phyloP scores from a whole-genome alignment of 768 basidiomycete species.

The Mycena olivaceomarginata region DNA sequence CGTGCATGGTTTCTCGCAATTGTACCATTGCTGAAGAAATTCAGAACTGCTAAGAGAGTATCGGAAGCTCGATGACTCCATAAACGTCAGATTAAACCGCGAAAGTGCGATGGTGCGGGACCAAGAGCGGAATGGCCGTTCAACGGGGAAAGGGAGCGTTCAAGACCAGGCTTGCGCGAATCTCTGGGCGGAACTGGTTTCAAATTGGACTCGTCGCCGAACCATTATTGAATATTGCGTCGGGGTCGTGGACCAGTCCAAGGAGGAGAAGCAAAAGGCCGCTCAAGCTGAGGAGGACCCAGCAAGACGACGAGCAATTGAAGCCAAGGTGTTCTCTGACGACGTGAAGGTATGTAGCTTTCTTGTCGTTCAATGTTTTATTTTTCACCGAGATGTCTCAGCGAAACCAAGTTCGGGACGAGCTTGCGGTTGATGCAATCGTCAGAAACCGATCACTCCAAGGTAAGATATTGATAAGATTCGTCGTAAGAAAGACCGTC shows the following conservation, averaged over 20 bases:
- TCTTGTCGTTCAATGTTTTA: background rate
- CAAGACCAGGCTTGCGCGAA: slow-evolving; percentile 86
- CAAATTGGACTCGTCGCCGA: slow-evolving; percentile 83
- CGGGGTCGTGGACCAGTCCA: slow-evolving; percentile 78
- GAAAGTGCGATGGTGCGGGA: slow-evolving; percentile 87
- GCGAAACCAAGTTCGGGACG: slow-evolving; percentile 86
- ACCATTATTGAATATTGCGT: slow-evolving; percentile 88
- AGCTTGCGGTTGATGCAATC: slow-evolving; percentile 83
- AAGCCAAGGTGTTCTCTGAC: slow-evolving; percentile 76
- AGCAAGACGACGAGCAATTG: slow-evolving; percentile 66
- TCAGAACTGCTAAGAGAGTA: slow-evolving; percentile 90
- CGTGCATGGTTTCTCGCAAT: background rate
- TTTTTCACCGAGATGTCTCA: slow-evolving; percentile 51
- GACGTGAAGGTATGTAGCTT: slow-evolving; percentile 78
- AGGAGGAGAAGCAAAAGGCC: slow-evolving; percentile 71
- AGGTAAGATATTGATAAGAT: slow-evolving; percentile 76
- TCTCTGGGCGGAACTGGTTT: slow-evolving; percentile 82
- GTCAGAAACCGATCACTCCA: slow-evolving; percentile 82
- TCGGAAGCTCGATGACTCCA: slow-evolving; percentile 85
- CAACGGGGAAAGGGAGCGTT: slow-evolving; percentile 64
- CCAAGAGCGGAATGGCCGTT: slow-evolving; percentile 72
- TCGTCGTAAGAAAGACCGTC: background rate
- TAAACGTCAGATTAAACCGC: slow-evolving; percentile 88
- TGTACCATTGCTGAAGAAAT: slow-evolving; percentile 73
- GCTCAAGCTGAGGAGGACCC: slow-evolving; percentile 68